Evolutionary conservation across 768 basidiomycete species (phyloP).

Genomic region (Suillus variegatus): DNA sequence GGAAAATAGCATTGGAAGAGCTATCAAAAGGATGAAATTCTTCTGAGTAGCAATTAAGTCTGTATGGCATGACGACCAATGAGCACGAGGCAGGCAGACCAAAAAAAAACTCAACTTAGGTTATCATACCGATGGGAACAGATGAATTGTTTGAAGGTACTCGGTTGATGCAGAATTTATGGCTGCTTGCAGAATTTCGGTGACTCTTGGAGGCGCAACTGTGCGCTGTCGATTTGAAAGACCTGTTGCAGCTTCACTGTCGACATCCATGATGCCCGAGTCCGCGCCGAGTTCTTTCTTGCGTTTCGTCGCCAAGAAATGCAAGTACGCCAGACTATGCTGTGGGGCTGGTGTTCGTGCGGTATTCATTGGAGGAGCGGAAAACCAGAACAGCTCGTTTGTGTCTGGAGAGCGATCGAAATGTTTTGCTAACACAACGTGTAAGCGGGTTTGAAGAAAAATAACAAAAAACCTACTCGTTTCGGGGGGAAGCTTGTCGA

Average conservation of each 20-base stretch:
- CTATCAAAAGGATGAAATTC: not conserved
- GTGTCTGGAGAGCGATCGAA: slow-evolving; percentile 86
- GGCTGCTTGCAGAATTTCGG: slow-evolving; percentile 36
- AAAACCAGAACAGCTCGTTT: slow-evolving; percentile 89
- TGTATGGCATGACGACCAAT: not conserved
- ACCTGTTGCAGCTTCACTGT: slow-evolving; percentile 10
- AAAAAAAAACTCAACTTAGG: not conserved
- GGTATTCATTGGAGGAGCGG: slow-evolving; percentile 74
- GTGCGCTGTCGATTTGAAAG: slow-evolving; percentile 8
- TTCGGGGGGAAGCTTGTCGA: slow-evolving; percentile 68
- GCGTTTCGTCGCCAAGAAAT: slow-evolving; percentile 60
- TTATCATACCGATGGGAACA: not conserved
- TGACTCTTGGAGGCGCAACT: slow-evolving; percentile 41
- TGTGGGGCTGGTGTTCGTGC: slow-evolving; percentile 47
- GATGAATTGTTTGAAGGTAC: not conserved
- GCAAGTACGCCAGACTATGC: slow-evolving; percentile 71
- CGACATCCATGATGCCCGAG: slow-evolving; percentile 23
- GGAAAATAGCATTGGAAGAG: not conserved
- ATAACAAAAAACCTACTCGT: slow-evolving; percentile 51
- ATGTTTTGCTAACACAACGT: slow-evolving; percentile 52
- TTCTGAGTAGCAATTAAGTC: not conserved
- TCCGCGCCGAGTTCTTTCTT: slow-evolving; percentile 19
- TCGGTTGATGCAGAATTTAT: slow-evolving; percentile 13
- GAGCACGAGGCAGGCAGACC: not conserved
- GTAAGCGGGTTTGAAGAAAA: slow-evolving; percentile 7